A percentile compares a stretch with the other conserved stretches of the same genome.
phyloP scores from a whole-genome alignment of 2,329 filamentous ascomycete genomes.

The Penicillium psychrosexuale region DNA sequence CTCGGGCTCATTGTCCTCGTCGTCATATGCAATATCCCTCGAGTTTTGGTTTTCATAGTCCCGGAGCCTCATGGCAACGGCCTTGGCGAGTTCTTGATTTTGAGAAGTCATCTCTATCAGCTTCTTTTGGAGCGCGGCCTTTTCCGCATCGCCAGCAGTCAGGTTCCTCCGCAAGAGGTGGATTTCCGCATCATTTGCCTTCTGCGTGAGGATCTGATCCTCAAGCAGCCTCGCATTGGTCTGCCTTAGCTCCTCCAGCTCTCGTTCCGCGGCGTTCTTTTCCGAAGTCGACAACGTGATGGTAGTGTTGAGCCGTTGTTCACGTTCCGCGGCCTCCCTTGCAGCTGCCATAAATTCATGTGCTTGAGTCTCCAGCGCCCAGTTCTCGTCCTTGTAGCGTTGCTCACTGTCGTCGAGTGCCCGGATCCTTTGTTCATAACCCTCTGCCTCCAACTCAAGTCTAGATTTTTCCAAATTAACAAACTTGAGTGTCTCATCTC shows the following conservation, averaged over 20 bases:
- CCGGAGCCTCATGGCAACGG: conserved; percentile 71
- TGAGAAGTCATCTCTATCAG: conserved; percentile 83
- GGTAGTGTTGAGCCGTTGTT: conserved; percentile 73
- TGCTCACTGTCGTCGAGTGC: conserved; percentile 89
- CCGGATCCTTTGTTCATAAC: conserved; percentile 74
- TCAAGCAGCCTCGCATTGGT: conserved; percentile 74
- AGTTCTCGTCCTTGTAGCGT: conserved; percentile 97
- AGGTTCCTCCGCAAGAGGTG: conserved; percentile 78
- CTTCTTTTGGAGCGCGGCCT: conserved; percentile 73
- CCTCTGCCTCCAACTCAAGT: conserved; percentile 78
- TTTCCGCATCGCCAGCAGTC: conserved; percentile 73
- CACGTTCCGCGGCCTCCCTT: conserved; percentile 74
- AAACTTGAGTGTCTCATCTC: conserved; percentile 78
- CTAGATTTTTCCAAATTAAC: conserved; percentile 71
- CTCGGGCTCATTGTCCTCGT: conserved; percentile 63
- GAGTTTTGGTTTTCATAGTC: conserved; percentile 62
- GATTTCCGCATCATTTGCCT: conserved; percentile 85
- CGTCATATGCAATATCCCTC: conserved; percentile 59
- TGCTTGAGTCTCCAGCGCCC: conserved; percentile 89
- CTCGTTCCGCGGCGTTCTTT: conserved; percentile 74
- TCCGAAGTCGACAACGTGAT: conserved; percentile 69
- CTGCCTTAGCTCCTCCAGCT: conserved; percentile 85
- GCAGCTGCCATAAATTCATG: conserved; percentile 74
- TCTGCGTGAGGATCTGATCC: conserved; percentile 71
- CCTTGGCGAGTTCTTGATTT: conserved; percentile 86